These are phyloP conservation scores for Collariella sp. DNA, from an alignment of 495 filamentous ascomycete species.

Conservation along the genomic window DNA sequence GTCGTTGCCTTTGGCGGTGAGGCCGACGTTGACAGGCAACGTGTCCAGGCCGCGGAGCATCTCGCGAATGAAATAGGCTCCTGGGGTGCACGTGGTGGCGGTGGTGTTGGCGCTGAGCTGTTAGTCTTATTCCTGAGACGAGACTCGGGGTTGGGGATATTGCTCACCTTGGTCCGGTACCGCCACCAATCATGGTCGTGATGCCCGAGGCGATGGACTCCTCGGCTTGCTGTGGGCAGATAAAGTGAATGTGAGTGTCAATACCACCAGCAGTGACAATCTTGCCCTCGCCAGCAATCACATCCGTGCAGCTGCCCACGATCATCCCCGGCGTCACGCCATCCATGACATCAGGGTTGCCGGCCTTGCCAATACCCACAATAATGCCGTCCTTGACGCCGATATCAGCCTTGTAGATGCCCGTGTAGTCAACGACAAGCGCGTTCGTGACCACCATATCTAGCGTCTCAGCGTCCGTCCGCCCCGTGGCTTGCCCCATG, in stretches of 20 bases:
- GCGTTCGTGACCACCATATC: conserved; percentile 93
- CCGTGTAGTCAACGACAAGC: conserved; percentile 80
- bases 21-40: conserved; percentile 85
- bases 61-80: conserved; percentile 71
- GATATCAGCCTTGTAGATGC: conserved; percentile 96
- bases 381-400: conserved; percentile 86
- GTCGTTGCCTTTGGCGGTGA: conserved; percentile 97
- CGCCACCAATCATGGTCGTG: conserved; percentile 87
- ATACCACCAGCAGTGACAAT: conserved; percentile 90
- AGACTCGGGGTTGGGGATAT: neutral
- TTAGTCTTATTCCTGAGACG: conserved; percentile 2
- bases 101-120: conserved; percentile 71
- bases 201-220: conserved; percentile 83
- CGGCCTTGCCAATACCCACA: conserved; percentile 87
- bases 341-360: conserved; percentile 95
- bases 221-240: conserved; percentile 88
- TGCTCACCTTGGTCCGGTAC: conserved; percentile 71
- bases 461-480: conserved; percentile 58
- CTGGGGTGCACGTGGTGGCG: conserved; percentile 92
- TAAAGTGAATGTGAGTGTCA: conserved; percentile 92
- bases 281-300: conserved; percentile 89
- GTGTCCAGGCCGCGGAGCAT: conserved; percentile 89
- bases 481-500: conserved; percentile 87
- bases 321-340: conserved; percentile 71
- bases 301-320: conserved; percentile 85